Evolutionary conservation across 257 asterid genomes (phyloP), one percentile per base, ranked within the genome.

Genomic region (Marsdenia floribunda): DNA sequence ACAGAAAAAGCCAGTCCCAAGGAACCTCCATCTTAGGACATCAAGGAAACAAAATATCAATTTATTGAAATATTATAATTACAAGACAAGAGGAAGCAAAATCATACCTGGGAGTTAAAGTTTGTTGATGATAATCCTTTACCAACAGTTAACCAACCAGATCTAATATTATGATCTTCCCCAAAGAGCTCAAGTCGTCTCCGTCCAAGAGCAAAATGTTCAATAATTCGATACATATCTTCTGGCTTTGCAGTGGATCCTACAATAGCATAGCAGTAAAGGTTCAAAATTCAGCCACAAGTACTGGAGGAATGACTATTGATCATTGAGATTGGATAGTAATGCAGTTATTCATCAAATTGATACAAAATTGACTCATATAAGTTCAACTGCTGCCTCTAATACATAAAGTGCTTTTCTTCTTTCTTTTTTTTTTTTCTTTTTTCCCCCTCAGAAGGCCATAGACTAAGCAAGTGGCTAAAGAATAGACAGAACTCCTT

Each of bases 81-180:
- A 59, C 24, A 47, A 49, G 50, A 18, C 75, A 6, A 24, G 64
- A 70, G 60, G 26, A 40, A 73, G 15, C 42, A 59, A 79, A 16
- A 73, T 57, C 76, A 69, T 87, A 92, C 99, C 96, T 92, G 97
- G 14, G 92, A 75, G 74, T 87, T 89, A 75, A 95, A 95, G 84
- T 95, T 95, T 55, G 98, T 87, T 2, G 99, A 95, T 74, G 97
- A 86, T 77, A 95, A 79, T 80, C 89, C 99, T 64, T 88, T 85
- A 77, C 99, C 99, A n/a, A 90, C 89, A 55, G 99, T 95, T 87
- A 95, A 86, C 99, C 99, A 95, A 82, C 99, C 99, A 60, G 97
- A 65, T 71, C 99, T 94, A 79, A 95, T 95, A 76, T 95, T 95
- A 81, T 92, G 98, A 85, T 95, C 99, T 82, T 86, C 98, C 79